Conservation (phyloP, 2,329 filamentous ascomycete species). For the Penicillium sp. region DNA sequence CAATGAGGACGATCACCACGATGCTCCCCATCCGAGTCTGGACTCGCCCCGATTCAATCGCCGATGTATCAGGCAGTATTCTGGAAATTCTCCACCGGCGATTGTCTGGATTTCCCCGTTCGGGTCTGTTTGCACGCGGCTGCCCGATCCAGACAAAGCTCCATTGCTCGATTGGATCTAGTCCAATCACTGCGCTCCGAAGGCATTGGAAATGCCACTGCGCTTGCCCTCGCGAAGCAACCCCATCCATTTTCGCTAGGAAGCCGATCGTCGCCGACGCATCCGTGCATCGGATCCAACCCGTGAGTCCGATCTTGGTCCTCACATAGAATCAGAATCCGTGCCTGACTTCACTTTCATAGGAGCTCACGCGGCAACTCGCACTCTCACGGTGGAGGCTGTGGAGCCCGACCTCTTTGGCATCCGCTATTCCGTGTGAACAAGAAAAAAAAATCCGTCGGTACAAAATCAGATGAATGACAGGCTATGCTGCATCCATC, state of each 20-base stretch:
- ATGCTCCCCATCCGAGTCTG: not conserved
- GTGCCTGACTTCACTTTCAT: slow-evolving; percentile 3
- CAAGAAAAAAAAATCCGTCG: too few relatives aligned
- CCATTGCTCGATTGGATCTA: too few relatives aligned
- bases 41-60: not conserved
- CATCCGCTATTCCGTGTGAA: slow-evolving; percentile 5
- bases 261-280: too few relatives aligned
- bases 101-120: slow-evolving; percentile 16
- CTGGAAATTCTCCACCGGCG: slow-evolving; percentile 20
- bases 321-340: too few relatives aligned
- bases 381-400: slow-evolving; percentile 7
- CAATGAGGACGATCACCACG: too few relatives aligned
- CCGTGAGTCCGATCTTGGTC: too few relatives aligned
- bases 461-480: too few relatives aligned
- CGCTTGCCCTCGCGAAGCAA: too few relatives aligned
- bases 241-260: too few relatives aligned
- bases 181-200: slow-evolving; percentile 13
- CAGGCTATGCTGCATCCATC: too few relatives aligned
- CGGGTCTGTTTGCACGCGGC: slow-evolving; percentile 13
- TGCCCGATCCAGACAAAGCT: slow-evolving; percentile 2
- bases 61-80: slow-evolving; percentile 12
- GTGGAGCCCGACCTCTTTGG: slow-evolving; percentile 9
- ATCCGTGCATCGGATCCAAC: too few relatives aligned
- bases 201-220: too few relatives aligned
- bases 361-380: slow-evolving; percentile 9